Conservation (phyloP, 1,284 basidiomycete species). For the Apiotrichum mycotoxinovorans region DNA sequence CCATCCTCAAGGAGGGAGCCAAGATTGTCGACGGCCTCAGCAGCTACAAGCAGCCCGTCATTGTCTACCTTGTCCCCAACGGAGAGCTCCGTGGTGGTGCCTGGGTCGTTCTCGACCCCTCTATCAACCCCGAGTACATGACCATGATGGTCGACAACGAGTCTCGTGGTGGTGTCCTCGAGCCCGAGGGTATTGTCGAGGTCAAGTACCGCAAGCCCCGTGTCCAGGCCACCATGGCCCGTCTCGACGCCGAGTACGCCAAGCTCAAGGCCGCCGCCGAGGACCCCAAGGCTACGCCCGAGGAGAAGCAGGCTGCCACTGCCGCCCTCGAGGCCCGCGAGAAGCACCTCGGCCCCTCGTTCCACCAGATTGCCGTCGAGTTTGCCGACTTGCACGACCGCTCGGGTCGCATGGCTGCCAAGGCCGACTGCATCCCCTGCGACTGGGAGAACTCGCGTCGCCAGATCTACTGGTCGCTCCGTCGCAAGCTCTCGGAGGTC, state of each 20-base stretch:
- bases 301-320: conserved; percentile 68
- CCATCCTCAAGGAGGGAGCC: conserved; percentile 87
- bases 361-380: conserved; percentile 87
- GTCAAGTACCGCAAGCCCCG: conserved; percentile 81
- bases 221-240: conserved; percentile 85
- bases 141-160: conserved; percentile 98
- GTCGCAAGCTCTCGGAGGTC: conserved; percentile 56
- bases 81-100: conserved; percentile 98
- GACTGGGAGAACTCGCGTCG: conserved; percentile 86
- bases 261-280: conserved; percentile 74
- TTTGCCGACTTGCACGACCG: conserved; percentile 95
- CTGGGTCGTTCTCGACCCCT: conserved; percentile 98
- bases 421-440: conserved; percentile 79
- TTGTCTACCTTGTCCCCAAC: conserved; percentile 97
- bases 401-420: conserved; percentile 94
- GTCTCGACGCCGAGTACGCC: conserved; percentile 82
- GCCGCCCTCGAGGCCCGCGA: conserved; percentile 73
- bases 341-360: conserved; percentile 78
- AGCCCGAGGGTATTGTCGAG: conserved; percentile 96
- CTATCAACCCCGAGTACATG: conserved; percentile 95
- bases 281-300: conserved; percentile 64
- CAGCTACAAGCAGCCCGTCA: conserved; percentile 96
- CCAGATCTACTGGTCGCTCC: conserved; percentile 93
- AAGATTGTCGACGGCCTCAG: conserved; percentile 98
- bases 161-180: conserved; percentile 92